Evolutionary conservation across 306 rosid species (phyloP), one percentile per base, ranked within the genome.

Genomic region (Cucumis hystrix): DNA sequence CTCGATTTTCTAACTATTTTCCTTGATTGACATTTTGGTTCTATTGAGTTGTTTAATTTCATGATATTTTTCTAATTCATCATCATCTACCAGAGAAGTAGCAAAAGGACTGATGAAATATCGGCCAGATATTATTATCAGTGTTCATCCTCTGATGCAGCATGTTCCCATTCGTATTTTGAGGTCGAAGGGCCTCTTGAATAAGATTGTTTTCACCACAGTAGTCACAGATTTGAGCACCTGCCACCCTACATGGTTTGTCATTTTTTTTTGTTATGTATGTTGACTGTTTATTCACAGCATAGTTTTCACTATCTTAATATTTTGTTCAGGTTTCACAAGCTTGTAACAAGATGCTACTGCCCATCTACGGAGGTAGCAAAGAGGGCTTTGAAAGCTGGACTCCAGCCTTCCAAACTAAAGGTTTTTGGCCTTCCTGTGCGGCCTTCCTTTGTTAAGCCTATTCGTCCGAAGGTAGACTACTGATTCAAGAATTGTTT

Each of bases 61-160:
- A 70, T 70, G 21, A 45, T 8, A 25, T 47, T 47, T 47, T 47
- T 70, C 58, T 61, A 4, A 60, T 43, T 23, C 20, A 6, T 43
- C 30, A 17, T 12, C 37, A 14, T 40, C 79, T 56, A 76, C 47
- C 83, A 93, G 97, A 41, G 91, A 88, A 84, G 89, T 93, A 70
- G 97, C 97, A 28, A 93, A 89, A 84, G 99, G 99, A 59, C 61
- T 95, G 77, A 89, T 95, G 99, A 92, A 95, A 86, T 95, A 95
- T 83, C 89, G 86, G 82, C 99, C 99, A n/a, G 97, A 95, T 84
- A 91, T 95, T 75, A 95, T 95, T 76, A 95, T 95, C 86, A 95
- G 99, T 79, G 99, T 95, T 52, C 99, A 95, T 82, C 99, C 99
- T 7, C 84, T 95, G 80, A 95, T 95, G 99, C 99, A 95, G 49